Conservation (phyloP, 2,329 filamentous ascomycete genomes). For the Talaromyces pinophilus region DNA sequence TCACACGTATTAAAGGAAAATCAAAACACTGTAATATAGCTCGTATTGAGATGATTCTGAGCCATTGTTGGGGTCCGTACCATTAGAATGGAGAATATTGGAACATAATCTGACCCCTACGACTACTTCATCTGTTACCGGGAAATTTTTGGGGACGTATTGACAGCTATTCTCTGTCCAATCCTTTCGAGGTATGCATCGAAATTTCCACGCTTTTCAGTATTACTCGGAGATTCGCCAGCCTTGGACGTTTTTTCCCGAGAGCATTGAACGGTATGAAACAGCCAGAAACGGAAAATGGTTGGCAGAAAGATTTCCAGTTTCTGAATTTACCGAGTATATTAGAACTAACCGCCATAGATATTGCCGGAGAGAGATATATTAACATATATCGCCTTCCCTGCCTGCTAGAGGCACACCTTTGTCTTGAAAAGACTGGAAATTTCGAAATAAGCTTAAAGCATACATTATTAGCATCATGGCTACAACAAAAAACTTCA, state of each 20-base stretch:
- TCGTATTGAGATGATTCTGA: not conserved
- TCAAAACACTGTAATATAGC: not conserved
- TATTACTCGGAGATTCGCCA: not conserved
- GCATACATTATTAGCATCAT: not conserved
- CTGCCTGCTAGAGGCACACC: not conserved
- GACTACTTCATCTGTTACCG: not conserved
- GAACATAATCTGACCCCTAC: not conserved
- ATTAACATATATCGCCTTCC: not conserved
- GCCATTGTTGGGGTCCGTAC: not conserved
- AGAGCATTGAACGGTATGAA: not conserved
- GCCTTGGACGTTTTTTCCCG: not conserved
- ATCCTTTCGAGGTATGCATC: not conserved
- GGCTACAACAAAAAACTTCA: not conserved
- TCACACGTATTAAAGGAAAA: not conserved
- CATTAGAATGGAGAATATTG: not conserved
- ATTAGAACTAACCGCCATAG: not conserved
- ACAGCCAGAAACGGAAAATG: not conserved
- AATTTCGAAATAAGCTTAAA: not conserved
- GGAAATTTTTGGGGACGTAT: not conserved
- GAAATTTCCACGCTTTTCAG: not conserved
- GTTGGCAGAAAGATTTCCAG: not conserved
- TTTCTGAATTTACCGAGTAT: not conserved
- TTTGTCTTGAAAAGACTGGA: not conserved
- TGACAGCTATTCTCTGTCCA: not conserved
- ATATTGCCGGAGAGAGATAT: not conserved